Base-by-base conservation (phyloP, 140 eudicot species). In the Anethum foeniculum region DNA sequence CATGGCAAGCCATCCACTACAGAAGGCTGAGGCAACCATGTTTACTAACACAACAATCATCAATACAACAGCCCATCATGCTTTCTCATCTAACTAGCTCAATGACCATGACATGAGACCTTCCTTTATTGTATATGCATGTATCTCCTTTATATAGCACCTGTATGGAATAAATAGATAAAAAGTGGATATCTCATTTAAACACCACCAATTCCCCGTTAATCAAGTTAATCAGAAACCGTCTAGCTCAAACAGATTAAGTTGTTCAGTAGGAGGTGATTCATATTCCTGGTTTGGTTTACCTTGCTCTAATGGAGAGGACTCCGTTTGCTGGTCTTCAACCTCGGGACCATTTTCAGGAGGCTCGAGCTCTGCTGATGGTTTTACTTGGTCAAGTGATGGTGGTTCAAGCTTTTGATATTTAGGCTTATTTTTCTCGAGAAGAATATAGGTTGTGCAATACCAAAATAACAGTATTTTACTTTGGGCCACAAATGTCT, bases 351-450 rank as follows among this genome's bases (percentile, higher is more conserved):
- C 91, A 43, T 80, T 87, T 85, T 88, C 98, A 44, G 79, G 87
- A 14, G 87, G 86, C 89, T 88, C 69, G 46, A 77, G 79, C 85
- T 76, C 82, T 47, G 27, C 32, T 27, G 48, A 69, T 58, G 83
- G 81, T 75, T 84, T 77, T 48, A 58, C 46, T 85, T 84, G 82
- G 80, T 86, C 87, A 28, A 46, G 46, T 38, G 83, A 83, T 82
- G 93, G 94, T 77, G 86, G 89, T 86, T 90, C 97, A 16, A 95
- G 96, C 49, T 67, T 87, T 86, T 95, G 99, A 81, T 90, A 92
- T 83, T 86, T 91, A 32, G 99, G 99, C 79, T 89, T 95, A 75
- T 95, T 95, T 83, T 90, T 91, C 88, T 95, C 91, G 21, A 95
- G 87, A 46, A 95, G 88, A 76, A 92, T 83, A 84, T 90, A 95